Base-by-base conservation (phyloP, 805 yeast species). In the Spathaspora boniae region DNA sequence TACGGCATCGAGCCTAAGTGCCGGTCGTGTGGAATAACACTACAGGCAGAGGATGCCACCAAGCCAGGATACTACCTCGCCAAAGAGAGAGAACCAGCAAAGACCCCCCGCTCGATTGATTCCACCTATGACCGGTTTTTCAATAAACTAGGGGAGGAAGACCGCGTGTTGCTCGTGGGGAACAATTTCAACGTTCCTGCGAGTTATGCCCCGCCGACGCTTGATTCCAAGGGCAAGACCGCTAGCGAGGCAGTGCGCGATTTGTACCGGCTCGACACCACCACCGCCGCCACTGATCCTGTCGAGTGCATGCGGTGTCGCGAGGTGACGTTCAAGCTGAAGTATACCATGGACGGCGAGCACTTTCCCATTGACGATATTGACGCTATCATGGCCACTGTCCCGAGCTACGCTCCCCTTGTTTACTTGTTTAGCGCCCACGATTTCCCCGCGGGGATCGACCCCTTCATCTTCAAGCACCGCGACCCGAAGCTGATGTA, bases 391-490 rank as follows among this genome's bases (percentile, higher is more conserved):
- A 45, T 51, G 43, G 42, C 40, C 5, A 38, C 43, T 2, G 60
- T 74, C 16, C 86, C 80, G 2, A 48, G 46, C 3, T 46, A 56
- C 21, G 70, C 76, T 3, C 67, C 68, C 6, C 45, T 82, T 1
- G 70, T 81, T 2, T 80, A 82, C 49, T 76, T 84, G 1, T 62
- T 82, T 7, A 80, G 83, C 23, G 78, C 83, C 1, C 54, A 71
- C 9, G 95, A 86, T 45, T 85, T 86, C 50, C 96, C 96, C 1
- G 59, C 82, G 26, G 69, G 80, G 5, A 48, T 80, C 3, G 60
- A 70, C 38, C 46, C 50, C 6, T 44, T 50, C 3, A 56, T 75
- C 6, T 48, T 64, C 17, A 48, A 62, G 25, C 54, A 52, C 29
- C 46, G 69, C 20, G 45, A 60, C 3, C 58, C 68, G 0, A 37